Base-by-base conservation (phyloP, 345 rosid species). In the Syzygium grande region DNA sequence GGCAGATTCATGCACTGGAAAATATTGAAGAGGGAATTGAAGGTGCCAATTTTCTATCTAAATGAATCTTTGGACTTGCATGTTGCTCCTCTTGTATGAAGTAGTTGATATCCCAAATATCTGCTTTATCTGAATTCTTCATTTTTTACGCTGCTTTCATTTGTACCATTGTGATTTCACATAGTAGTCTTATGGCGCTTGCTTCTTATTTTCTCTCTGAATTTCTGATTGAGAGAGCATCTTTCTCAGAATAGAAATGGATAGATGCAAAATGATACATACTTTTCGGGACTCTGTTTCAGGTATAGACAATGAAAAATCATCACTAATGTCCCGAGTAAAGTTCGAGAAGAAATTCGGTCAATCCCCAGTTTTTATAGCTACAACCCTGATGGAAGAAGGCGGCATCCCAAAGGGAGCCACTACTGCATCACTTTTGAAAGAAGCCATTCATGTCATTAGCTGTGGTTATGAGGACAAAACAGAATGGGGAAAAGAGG, bases 401-500 rank as follows among this genome's bases (percentile, higher is more conserved):
- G 95, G 95, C 54, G 94, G 95, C 73, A 88, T 92, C 89, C 95
- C 93, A 11, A 87, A 86, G 84, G 93, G 90, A 80, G 94, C 94
- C 53, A 90, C 89, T 27, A 85, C 96, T 4, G 93, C 96, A 56
- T 86, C 94, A 52, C 97, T 94, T 25, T 87, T 95, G 93, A 94
- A 90, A 88, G 97, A 95, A 91, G 97, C 97, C 56, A 92, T 95
- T 85, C 96, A 94, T 84, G 97, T 95, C 84, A 93, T 95, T 65
- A 92, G 95, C 89, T 95, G 97, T 85, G 92, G 97, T 23, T 95
- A 95, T 79, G 97, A 95, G 92, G 96, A 93, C 87, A 95, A 94
- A 90, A 88, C 95, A 13, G 97, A 94, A 86, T 95, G 97, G 97
- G 97, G 96, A 1, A 93, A 93, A 88, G 97, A 94, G 91, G 95